Conservation (phyloP, 345 rosid species). For the Citrus medica region DNA sequence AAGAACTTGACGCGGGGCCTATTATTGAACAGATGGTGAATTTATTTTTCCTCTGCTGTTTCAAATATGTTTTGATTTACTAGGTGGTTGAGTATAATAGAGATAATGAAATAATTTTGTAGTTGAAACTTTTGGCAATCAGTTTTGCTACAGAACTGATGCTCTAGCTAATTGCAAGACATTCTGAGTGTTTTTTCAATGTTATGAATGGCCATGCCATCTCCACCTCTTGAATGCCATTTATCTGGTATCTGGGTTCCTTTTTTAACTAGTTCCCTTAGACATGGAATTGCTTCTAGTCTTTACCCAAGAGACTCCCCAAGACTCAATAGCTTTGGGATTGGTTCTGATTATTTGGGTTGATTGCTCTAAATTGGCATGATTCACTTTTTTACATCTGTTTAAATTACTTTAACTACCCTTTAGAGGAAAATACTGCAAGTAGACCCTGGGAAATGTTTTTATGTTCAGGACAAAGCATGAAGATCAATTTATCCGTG, state of each 20-base stretch:
- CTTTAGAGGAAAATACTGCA: neutral
- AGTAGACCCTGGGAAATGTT: neutral
- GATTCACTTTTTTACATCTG: neutral
- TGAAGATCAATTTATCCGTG: neutral
- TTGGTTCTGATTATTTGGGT: neutral
- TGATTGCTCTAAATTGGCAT: neutral
- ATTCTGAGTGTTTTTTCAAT: too few species aligned
- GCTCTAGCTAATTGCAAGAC: constrained; percentile 1
- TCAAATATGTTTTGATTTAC: neutral
- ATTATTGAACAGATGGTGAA: constrained; percentile 95
- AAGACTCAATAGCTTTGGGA: neutral
- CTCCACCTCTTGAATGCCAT: too few species aligned
- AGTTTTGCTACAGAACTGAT: neutral
- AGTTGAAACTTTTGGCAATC: neutral
- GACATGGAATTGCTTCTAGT: too few species aligned
- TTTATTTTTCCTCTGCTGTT: neutral
- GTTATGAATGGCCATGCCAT: too few species aligned
- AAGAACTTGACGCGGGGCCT: constrained; percentile 94
- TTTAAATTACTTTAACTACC: neutral
- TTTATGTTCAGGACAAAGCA: neutral
- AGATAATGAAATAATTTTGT: neutral
- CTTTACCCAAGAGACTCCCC: too few species aligned
- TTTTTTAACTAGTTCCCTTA: too few species aligned
- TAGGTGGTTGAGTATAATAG: neutral
- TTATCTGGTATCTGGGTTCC: too few species aligned